Base-by-base conservation (phyloP, 192 early-diverging fungal genomes). In the Pilaira anomala region DNA sequence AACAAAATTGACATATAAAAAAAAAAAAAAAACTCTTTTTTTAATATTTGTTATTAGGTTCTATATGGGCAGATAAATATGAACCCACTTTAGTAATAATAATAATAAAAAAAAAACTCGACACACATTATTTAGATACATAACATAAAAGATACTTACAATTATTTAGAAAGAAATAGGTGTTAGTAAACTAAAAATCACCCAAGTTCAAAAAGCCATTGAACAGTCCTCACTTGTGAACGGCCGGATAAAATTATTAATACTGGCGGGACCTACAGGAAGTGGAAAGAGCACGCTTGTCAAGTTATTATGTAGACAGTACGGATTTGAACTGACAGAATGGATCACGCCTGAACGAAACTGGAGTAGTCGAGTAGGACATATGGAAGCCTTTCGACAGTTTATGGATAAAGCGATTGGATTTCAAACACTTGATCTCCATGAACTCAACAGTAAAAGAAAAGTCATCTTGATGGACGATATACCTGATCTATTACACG, bases 401-500 rank as follows among this genome's bases (percentile, higher is more conserved):
- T 62, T 62, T 24, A 48, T 62, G 46, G n/a, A 46, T 12, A n/a
- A 19, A 3, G 46, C 30, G 5, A 22, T 49, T n/a, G 16, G 19
- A 48, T 22, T 19, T 30, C 13, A 26, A 24, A 24, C 26, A 1
- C 18, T 48, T 1, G n/a, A 25, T 4, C 16, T 18, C 2, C n/a
- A 28, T 2, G 33, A 29, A 21, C 3, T 9, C 2, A 54, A 54
- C 11, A 48, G 42, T 18, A n/a, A 29, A 45, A n/a, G n/a, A n/a
- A 62, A 50, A 33, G 29, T 62, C 9, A 48, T 62, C 7, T 33
- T 62, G 33, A n/a, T 62, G 7, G 60, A 62, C 14, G 60, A 62
- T 36, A 39, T 62, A 18, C 60, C 60, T 1, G 60, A 62, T 33
- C 18, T 62, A 13, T 30, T 45, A 0, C 14, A 11, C 13, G 18